A percentile compares a stretch with the other conserved stretches of the same genome.
Conservation (phyloP, 1,284 basidiomycete species). For the Cutaneotrichosporon spelunceum region DNA sequence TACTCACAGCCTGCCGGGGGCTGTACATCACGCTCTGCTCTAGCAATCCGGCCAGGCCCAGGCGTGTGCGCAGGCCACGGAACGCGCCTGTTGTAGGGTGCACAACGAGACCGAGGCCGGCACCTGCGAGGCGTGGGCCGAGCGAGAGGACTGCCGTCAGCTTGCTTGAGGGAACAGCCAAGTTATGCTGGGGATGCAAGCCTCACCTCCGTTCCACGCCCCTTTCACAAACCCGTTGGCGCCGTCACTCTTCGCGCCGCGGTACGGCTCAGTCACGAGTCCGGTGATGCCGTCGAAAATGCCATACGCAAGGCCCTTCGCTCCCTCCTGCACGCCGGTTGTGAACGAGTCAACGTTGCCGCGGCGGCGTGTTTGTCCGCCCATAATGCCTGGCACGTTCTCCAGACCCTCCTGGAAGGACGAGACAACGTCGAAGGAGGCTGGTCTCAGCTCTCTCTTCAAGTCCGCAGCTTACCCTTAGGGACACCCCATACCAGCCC, state of each 20-base stretch:
- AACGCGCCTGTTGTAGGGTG: slow-evolving; percentile 19
- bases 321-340: slow-evolving; percentile 56
- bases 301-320: slow-evolving; percentile 49
- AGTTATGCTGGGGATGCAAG: neutral
- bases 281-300: slow-evolving; percentile 60
- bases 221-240: slow-evolving; percentile 22
- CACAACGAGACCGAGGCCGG: slow-evolving; percentile 22
- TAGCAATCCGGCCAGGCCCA: slow-evolving; percentile 3
- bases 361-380: slow-evolving; percentile 52
- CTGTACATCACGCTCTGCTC: slow-evolving; percentile 7
- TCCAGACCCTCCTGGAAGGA: slow-evolving; percentile 56
- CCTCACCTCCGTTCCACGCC: slow-evolving; percentile 32
- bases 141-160: slow-evolving; percentile 50
- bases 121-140: slow-evolving; percentile 54
- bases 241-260: slow-evolving; percentile 55
- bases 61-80: slow-evolving; percentile 13
- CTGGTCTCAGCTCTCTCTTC: slow-evolving; percentile 3
- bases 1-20: slow-evolving; percentile 7
- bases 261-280: slow-evolving; percentile 56
- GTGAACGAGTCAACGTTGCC: slow-evolving; percentile 54
- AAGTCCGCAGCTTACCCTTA: slow-evolving; percentile 25
- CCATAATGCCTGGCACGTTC: slow-evolving; percentile 55
- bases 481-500: slow-evolving; percentile 54
- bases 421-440: slow-evolving; percentile 51
- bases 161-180: neutral